Conservation (phyloP, 495 filamentous ascomycete genomes). For the Aspergillus cavernicola region DNA sequence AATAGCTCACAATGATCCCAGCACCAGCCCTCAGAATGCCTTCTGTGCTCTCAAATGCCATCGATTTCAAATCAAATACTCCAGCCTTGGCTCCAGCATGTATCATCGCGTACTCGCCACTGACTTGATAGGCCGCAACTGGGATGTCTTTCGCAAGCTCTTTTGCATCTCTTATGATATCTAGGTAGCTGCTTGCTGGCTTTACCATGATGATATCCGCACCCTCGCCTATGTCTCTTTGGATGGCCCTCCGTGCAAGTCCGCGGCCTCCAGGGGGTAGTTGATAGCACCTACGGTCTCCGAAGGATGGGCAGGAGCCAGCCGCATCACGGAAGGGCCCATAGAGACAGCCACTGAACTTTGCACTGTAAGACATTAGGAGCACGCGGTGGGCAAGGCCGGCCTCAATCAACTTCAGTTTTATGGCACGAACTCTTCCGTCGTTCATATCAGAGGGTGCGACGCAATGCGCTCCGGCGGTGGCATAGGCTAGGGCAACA, state of each 20-base stretch:
- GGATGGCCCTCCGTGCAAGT: conserved; percentile 88
- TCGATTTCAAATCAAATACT: conserved; percentile 93
- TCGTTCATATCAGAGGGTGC: conserved; percentile 99
- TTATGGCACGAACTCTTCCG: conserved; percentile 91
- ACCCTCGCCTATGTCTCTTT: conserved; percentile 84
- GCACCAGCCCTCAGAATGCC: conserved; percentile 91
- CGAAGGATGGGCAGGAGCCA: conserved; percentile 86
- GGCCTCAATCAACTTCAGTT: conserved; percentile 88
- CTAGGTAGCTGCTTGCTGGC: conserved; percentile 87
- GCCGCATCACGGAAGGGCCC: conserved; percentile 96
- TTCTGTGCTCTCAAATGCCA: conserved; percentile 92
- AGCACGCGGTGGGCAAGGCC: conserved; percentile 85
- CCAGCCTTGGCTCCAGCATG: conserved; percentile 93
- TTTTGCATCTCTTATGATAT: conserved; percentile 95
- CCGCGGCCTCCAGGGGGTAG: conserved; percentile 87
- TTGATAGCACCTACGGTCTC: conserved; percentile 94
- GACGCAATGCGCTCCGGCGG: conserved; percentile 92
- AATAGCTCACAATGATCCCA: conserved; percentile 88
- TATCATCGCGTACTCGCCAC: conserved; percentile 97
- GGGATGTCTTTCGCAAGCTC: conserved; percentile 87
- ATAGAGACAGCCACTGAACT: conserved; percentile 95
- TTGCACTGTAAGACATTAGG: conserved; percentile 96
- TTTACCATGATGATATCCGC: conserved; percentile 99
- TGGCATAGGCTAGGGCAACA: conserved; percentile 87
- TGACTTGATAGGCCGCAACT: conserved; percentile 93